Percentiles rank a stretch among this genome's conserved stretches.
Evolutionary conservation across 495 filamentous ascomycete species (phyloP).

Genomic region (Friedmanniomyces endolithicus): DNA sequence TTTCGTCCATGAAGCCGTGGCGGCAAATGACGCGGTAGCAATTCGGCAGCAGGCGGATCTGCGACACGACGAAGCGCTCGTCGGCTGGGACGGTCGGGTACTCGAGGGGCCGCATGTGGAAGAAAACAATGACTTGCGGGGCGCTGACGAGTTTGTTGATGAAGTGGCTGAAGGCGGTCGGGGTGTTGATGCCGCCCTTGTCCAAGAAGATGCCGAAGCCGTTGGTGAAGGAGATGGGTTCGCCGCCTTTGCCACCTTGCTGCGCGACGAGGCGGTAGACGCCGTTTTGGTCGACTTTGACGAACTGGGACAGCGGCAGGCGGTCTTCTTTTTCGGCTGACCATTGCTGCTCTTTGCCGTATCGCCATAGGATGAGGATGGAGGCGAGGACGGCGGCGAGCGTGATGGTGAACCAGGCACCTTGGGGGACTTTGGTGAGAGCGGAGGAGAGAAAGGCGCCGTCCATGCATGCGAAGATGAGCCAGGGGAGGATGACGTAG

Average conservation of each 20-base stretch:
- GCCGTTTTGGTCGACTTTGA: constrained; percentile 13
- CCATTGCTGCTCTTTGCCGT: constrained; percentile 63
- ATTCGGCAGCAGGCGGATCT: constrained; percentile 37
- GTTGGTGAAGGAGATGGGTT: constrained; percentile 13
- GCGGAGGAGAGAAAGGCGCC: constrained; percentile 53
- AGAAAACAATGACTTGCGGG: constrained; percentile 24
- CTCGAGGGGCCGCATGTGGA: constrained; percentile 23
- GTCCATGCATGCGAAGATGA: constrained; percentile 48
- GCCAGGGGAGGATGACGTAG: constrained; percentile 46
- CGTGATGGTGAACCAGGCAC: constrained; percentile 63
- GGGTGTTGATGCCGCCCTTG: constrained; percentile 23
- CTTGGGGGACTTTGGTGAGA: constrained; percentile 54
- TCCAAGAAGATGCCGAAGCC: constrained; percentile 28
- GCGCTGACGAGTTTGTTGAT: constrained; percentile 20
- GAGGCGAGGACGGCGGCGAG: constrained; percentile 43
- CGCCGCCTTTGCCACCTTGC: constrained; percentile 14
- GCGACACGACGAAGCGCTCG: constrained; percentile 37
- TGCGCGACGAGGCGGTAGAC: constrained; percentile 10
- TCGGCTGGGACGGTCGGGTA: constrained; percentile 28
- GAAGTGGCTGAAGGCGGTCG: constrained; percentile 24
- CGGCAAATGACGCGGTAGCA: constrained; percentile 53
- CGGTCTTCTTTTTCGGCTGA: constrained; percentile 48
- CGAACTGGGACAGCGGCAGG: constrained; percentile 28
- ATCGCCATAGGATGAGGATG: constrained; percentile 57
- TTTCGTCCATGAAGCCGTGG: constrained; percentile 55